These are phyloP conservation scores for Pseudoneurospora amorphoporcata DNA, from an alignment of 495 filamentous ascomycete genomes.

Conservation along the genomic window DNA sequence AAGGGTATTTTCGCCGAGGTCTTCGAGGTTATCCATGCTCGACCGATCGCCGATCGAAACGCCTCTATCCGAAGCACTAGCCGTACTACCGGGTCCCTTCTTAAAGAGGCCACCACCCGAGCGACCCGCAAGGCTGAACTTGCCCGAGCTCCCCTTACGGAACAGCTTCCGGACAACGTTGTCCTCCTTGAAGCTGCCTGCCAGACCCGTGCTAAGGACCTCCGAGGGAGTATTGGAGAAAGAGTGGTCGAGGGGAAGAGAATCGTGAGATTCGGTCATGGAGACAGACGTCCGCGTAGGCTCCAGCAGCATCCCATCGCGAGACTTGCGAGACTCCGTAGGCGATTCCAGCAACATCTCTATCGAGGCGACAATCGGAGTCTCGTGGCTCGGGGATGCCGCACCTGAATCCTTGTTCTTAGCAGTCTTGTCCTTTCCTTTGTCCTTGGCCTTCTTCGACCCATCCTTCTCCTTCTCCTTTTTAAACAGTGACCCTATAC, in stretches of 20 bases:
- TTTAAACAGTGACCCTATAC: slow-evolving; percentile 36
- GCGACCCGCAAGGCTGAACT: slow-evolving; percentile 60
- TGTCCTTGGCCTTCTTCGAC: slow-evolving; percentile 19
- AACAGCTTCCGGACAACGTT: slow-evolving; percentile 60
- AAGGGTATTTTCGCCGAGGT: slow-evolving; percentile 27
- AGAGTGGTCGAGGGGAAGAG: slow-evolving; percentile 51
- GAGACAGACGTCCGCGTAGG: slow-evolving; percentile 49
- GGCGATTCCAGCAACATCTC: slow-evolving; percentile 39
- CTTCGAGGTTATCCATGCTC: slow-evolving; percentile 39
- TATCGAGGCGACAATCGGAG: slow-evolving; percentile 2
- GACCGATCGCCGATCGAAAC: slow-evolving; percentile 28
- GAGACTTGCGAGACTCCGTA: slow-evolving; percentile 51
- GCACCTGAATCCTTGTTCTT: slow-evolving; percentile 17
- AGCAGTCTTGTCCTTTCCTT: slow-evolving; percentile 21
- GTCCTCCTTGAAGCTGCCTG: slow-evolving; percentile 33
- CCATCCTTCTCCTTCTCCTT: slow-evolving; percentile 27
- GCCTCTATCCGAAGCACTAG: slow-evolving; percentile 37
- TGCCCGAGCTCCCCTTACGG: slow-evolving; percentile 69
- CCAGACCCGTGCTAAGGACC: slow-evolving; percentile 33
- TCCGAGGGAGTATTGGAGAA: slow-evolving; percentile 59
- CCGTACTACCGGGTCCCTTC: slow-evolving; percentile 43
- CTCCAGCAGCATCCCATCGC: slow-evolving; percentile 37
- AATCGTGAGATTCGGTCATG: slow-evolving; percentile 54
- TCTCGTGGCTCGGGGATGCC: slow-evolving; percentile 10
- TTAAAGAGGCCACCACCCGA: slow-evolving; percentile 50